Conservation (phyloP, 805 yeast genomes). For the Wickerhamiella nectarea region DNA sequence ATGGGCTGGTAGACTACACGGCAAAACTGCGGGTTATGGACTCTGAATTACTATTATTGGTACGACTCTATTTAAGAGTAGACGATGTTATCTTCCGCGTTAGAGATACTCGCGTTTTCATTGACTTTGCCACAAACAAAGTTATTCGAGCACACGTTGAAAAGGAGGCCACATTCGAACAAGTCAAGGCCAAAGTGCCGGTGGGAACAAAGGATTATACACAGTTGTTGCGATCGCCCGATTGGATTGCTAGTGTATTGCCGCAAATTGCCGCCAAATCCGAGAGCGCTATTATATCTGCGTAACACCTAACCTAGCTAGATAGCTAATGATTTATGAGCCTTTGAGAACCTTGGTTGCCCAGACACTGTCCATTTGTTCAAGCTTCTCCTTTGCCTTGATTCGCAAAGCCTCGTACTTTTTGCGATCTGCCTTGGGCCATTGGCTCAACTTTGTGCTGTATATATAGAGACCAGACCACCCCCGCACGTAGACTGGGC, state of each 20-base stretch:
- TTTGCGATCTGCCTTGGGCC: constrained; percentile 19
- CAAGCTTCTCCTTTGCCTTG: constrained; percentile 29
- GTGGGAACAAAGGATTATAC: constrained; percentile 52
- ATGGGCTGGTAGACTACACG: constrained; percentile 70
- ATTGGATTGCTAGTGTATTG: constrained; percentile 47
- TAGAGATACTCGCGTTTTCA: constrained; percentile 69
- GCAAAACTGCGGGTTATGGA: constrained; percentile 85
- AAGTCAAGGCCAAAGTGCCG: constrained; percentile 31
- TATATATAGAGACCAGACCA: constrained; percentile 52
- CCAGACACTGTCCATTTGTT: constrained; percentile 27
- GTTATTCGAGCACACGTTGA: constrained; percentile 67
- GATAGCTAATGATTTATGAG: background rate
- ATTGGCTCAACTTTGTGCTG: constrained; percentile 12
- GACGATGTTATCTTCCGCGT: constrained; percentile 80
- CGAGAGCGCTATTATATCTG: background rate
- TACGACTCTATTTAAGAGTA: constrained; percentile 71
- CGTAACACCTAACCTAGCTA: background rate
- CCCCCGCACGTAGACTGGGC: constrained; percentile 51
- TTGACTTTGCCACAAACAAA: constrained; percentile 53
- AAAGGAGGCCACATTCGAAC: constrained; percentile 44
- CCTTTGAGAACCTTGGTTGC: constrained; percentile 24
- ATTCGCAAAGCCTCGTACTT: constrained; percentile 25
- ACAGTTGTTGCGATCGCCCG: constrained; percentile 59
- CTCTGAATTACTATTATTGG: constrained; percentile 54
- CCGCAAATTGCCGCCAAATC: constrained; percentile 1